Evolutionary conservation across 2,329 filamentous ascomycete species (phyloP).

Genomic region (Trichophyton benhamiae): DNA sequence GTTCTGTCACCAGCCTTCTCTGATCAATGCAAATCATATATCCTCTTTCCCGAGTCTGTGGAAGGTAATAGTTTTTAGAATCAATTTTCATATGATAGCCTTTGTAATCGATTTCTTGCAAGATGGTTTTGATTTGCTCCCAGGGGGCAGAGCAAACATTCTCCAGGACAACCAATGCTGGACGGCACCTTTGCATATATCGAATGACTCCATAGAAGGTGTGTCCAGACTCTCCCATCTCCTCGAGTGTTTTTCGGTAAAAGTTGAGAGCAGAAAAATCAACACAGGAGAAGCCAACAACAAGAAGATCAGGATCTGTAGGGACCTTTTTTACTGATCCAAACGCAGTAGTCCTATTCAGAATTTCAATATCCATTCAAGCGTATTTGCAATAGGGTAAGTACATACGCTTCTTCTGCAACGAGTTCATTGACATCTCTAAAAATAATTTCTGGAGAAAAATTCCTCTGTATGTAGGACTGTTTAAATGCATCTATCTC

Average conservation of each 20-base stretch:
- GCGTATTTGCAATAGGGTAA: neutral
- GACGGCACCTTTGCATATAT: constrained; percentile 45
- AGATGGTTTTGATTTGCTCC: constrained; percentile 37
- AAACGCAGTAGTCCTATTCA: constrained; percentile 50
- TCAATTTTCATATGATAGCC: constrained; percentile 43
- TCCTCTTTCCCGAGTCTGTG: constrained; percentile 52
- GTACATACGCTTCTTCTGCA: constrained; percentile 36
- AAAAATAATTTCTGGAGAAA: constrained; percentile 42
- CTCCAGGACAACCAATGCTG: constrained; percentile 56
- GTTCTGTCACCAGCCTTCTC: constrained; percentile 15
- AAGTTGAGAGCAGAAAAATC: constrained; percentile 60
- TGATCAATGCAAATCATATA: constrained; percentile 48
- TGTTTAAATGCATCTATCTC: constrained; percentile 55
- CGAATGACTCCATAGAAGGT: constrained; percentile 52
- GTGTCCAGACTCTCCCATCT: constrained; percentile 51
- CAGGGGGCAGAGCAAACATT: constrained; percentile 56
- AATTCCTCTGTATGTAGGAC: constrained; percentile 51
- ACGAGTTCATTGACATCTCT: constrained; percentile 48
- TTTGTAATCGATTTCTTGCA: constrained; percentile 44
- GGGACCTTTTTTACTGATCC: constrained; percentile 49
- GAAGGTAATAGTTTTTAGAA: constrained; percentile 60
- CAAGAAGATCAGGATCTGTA: constrained; percentile 47
- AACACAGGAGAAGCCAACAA: constrained; percentile 64
- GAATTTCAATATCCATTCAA: constrained; percentile 7
- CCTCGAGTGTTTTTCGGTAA: constrained; percentile 38